Evolutionary conservation across 1,139 yeast species (phyloP).

Genomic region (Petasospora fabianii): DNA sequence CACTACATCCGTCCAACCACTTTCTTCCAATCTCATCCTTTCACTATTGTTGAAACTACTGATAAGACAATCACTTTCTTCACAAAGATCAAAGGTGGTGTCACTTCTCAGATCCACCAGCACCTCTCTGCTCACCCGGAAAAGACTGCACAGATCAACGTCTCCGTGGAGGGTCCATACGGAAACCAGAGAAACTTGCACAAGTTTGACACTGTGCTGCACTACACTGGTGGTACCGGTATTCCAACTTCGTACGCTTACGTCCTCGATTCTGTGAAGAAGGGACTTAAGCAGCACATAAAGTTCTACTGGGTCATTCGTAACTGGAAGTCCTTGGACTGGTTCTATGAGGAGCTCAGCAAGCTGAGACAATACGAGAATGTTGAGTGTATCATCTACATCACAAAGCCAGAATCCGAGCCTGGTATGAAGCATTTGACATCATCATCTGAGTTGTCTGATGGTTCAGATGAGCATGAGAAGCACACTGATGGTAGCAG

Average conservation of each 20-base stretch:
- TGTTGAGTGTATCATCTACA: slow-evolving; percentile 36
- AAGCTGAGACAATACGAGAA: slow-evolving; percentile 32
- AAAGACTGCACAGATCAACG: slow-evolving; percentile 27
- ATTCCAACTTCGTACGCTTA: slow-evolving; percentile 50
- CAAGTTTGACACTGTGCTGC: slow-evolving; percentile 48
- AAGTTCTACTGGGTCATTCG: slow-evolving; percentile 49
- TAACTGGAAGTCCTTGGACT: slow-evolving; percentile 44
- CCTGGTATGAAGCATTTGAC: slow-evolving; percentile 13
- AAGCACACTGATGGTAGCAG: slow-evolving; percentile 9
- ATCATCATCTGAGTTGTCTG: slow-evolving; percentile 7
- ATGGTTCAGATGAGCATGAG: slow-evolving; percentile 15
- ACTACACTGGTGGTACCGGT: slow-evolving; percentile 71
- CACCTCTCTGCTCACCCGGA: slow-evolving; percentile 22
- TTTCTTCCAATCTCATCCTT: slow-evolving; percentile 58
- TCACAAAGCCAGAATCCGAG: slow-evolving; percentile 32
- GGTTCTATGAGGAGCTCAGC: slow-evolving; percentile 46
- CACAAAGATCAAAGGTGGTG: slow-evolving; percentile 46
- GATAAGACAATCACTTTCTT: slow-evolving; percentile 37
- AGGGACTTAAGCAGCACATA: slow-evolving; percentile 24
- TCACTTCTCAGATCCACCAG: slow-evolving; percentile 37
- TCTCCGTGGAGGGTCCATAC: slow-evolving; percentile 58
- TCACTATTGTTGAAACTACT: slow-evolving; percentile 36
- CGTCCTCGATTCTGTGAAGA: slow-evolving; percentile 8
- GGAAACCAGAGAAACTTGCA: slow-evolving; percentile 49
- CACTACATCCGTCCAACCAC: slow-evolving; percentile 38